Evolutionary conservation across 495 filamentous ascomycete species (phyloP), one percentile per base, ranked within the genome.

Genomic region (Hypoxylon fuscum): DNA sequence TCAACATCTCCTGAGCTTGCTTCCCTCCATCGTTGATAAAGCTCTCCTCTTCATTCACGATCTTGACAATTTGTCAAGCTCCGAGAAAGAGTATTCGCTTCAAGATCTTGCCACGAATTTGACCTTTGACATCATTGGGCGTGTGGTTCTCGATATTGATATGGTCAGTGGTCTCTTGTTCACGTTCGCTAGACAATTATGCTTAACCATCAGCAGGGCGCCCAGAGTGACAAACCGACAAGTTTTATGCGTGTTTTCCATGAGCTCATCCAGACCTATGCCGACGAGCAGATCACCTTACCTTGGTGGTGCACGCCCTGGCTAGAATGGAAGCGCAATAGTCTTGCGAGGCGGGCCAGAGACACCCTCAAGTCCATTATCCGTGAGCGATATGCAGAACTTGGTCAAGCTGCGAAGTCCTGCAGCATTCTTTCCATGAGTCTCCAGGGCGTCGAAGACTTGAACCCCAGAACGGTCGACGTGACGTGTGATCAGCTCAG

Each of bases 1-100:
- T 2, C 64, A 70, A 41, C 75, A 81, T 53, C 68, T 82, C 11
- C 66, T 77, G 50, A 72, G 49, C 2, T 60, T 82, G 4, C 40
- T 81, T 10, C 77, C 74, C 0, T 59, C 57, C 15, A 78, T 81
- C 42, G 21, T 78, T 8, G 72, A 79, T 44, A 79, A 79, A 61
- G 66, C 67, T 0, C 17, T 17, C 29, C 21, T 66, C 8, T 80
- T 81, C 44, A 1, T 75, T 1, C 41, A 68, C 4, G 44, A 61
- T 14, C 59, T 75, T 3, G 70, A 74, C 27, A 43, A 54, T 14
- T 68, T 66, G 15, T 68, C 62, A 15, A 3, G 20, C 21, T 62
- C 57, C 1, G 72, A 62, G 1, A 62, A 75, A 6, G 65, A 65
- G 18, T 78, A 78, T 18, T 35, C 32, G 0, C 42, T 76, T 6